phyloP scores from a whole-genome alignment of 306 rosid genomes.

The Castanospermum australe region DNA sequence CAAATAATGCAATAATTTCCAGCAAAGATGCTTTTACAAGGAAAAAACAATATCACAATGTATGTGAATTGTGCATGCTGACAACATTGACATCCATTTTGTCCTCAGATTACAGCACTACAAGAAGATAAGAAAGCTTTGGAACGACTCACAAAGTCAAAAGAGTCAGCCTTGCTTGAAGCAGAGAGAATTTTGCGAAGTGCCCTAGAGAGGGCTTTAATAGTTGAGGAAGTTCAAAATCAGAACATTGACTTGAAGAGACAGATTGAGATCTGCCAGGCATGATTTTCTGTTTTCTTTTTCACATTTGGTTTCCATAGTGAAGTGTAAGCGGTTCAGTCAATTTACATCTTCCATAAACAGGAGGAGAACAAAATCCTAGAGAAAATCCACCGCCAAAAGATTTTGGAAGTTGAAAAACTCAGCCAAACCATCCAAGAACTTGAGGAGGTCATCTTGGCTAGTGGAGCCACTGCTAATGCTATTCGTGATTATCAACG shows the following conservation, averaged over 20 bases:
- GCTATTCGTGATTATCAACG: slow-evolving; percentile 73
- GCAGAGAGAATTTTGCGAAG: slow-evolving; percentile 82
- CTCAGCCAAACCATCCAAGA: slow-evolving; percentile 86
- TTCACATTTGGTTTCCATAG: neutral
- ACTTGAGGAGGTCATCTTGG: slow-evolving; percentile 84
- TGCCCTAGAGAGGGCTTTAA: slow-evolving; percentile 90
- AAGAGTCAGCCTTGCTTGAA: slow-evolving; percentile 84
- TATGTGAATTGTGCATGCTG: neutral
- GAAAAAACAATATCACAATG: neutral
- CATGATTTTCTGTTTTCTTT: slow-evolving; percentile 30
- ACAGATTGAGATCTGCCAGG: slow-evolving; percentile 99
- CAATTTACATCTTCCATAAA: slow-evolving; percentile 25
- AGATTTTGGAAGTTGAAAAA: slow-evolving; percentile 87
- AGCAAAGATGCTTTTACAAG: neutral
- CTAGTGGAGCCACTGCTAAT: slow-evolving; percentile 75
- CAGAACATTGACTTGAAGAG: slow-evolving; percentile 87
- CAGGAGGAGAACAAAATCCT: slow-evolving; percentile 96
- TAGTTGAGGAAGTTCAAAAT: slow-evolving; percentile 97
- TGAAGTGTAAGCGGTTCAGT: neutral
- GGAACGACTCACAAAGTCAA: slow-evolving; percentile 81
- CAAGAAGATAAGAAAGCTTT: slow-evolving; percentile 91
- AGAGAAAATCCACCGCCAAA: slow-evolving; percentile 86
- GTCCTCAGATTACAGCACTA: slow-evolving; percentile 56
- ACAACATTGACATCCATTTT: neutral
- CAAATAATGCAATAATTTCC: neutral